Conservation (phyloP, 2,329 filamentous ascomycete genomes). For the Neonectria sp. region DNA sequence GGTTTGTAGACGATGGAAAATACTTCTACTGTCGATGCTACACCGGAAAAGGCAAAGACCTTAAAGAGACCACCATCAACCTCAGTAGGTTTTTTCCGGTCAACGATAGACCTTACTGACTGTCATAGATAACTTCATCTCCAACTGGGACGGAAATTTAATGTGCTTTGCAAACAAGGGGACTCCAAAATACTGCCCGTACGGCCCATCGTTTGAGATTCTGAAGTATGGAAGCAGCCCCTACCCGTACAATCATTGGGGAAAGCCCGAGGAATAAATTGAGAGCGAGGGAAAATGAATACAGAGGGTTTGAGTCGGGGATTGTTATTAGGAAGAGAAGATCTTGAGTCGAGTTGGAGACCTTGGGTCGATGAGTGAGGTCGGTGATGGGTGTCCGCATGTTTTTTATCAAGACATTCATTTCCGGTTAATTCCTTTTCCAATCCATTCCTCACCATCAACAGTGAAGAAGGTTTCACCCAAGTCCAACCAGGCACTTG, state of each 20-base stretch:
- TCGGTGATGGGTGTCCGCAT: background rate
- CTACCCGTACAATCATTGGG: background rate
- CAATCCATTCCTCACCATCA: background rate
- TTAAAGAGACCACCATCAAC: constrained; percentile 17
- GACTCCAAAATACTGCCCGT: constrained; percentile 28
- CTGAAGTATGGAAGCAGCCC: background rate
- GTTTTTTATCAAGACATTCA: background rate
- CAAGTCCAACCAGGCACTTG: background rate
- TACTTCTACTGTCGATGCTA: constrained; percentile 33
- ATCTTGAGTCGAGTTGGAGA: background rate
- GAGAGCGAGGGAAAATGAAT: background rate
- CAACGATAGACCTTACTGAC: background rate
- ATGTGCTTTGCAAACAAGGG: constrained; percentile 30
- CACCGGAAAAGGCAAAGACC: background rate
- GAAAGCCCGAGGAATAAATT: too few species aligned
- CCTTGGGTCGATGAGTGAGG: background rate
- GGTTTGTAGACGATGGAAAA: constrained; percentile 1
- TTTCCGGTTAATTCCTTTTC: background rate
- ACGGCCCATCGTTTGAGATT: constrained; percentile 23
- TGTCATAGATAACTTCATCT: constrained; percentile 29
- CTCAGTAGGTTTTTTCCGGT: constrained; percentile 16
- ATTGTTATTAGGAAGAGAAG: too few species aligned
- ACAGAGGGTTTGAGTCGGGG: background rate
- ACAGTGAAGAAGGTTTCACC: background rate
- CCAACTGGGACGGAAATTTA: constrained; percentile 33